These are phyloP conservation scores for Klebsormidium nitens DNA, from an alignment of 139 green algal species.

Conservation along the genomic window DNA sequence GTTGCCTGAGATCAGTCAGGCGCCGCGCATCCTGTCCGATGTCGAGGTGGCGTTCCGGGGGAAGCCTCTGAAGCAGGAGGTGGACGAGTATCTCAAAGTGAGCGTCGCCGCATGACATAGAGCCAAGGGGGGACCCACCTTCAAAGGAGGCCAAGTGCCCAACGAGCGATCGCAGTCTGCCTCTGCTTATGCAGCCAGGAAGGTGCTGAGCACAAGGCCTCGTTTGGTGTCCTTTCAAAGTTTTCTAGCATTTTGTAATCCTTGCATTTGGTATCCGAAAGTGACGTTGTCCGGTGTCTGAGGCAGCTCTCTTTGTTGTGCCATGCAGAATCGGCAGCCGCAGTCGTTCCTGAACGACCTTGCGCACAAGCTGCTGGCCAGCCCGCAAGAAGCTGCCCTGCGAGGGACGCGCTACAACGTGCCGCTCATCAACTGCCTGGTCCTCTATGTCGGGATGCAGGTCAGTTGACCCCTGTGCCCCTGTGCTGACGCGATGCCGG, in stretches of 20 bases:
- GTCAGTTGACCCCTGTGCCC: too few relatives aligned
- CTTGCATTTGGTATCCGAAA: too few relatives aligned
- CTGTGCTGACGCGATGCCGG: too few relatives aligned
- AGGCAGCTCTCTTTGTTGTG: not conserved
- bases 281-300: too few relatives aligned
- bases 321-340: constrained; percentile 36
- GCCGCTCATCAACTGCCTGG: constrained; percentile 79
- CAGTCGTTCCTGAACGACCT: constrained; percentile 58
- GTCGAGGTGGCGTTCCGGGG: constrained; percentile 44
- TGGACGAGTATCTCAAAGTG: constrained; percentile 60
- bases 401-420: constrained; percentile 69
- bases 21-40: constrained; percentile 66
- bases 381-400: constrained; percentile 29
- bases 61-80: constrained; percentile 50
- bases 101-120: not conserved
- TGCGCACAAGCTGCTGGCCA: constrained; percentile 51
- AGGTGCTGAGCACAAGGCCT: too few relatives aligned
- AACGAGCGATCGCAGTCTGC: too few relatives aligned
- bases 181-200: too few relatives aligned
- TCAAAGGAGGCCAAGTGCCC: too few relatives aligned
- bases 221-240: too few relatives aligned
- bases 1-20: constrained; percentile 82
- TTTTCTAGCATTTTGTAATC: too few relatives aligned
- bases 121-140: too few relatives aligned
- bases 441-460: constrained; percentile 83